Evolutionary conservation across 2,329 filamentous ascomycete species (phyloP).

Genomic region (Talaromyces sp.): DNA sequence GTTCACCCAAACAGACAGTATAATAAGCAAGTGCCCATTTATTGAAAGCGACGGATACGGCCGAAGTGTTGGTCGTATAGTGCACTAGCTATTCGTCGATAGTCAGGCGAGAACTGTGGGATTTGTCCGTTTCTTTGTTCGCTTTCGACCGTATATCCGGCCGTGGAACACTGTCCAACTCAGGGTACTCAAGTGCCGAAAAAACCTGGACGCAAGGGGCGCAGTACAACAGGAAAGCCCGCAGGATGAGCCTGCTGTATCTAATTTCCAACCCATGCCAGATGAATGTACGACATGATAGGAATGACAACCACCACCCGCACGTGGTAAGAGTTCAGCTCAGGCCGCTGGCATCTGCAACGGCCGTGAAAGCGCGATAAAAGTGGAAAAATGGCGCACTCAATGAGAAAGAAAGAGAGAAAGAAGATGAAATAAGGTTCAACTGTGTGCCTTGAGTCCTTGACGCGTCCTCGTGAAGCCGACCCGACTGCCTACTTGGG

Average conservation of each 20-base stretch:
- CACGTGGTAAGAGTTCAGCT: neutral
- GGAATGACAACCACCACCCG: neutral
- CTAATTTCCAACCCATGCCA: neutral
- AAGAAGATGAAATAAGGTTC: neutral
- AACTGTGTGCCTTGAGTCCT: neutral
- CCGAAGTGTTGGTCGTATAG: neutral
- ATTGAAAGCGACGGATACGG: neutral
- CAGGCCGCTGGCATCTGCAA: neutral
- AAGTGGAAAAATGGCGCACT: neutral
- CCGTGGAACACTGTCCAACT: neutral
- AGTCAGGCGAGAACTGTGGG: neutral
- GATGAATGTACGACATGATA: neutral
- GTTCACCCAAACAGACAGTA: neutral
- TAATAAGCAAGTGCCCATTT: neutral
- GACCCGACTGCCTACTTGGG: neutral
- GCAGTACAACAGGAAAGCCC: neutral
- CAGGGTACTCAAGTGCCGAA: neutral
- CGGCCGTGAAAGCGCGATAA: neutral
- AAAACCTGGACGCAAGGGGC: neutral
- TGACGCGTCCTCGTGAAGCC: neutral
- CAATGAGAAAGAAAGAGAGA: neutral
- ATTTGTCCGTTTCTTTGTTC: neutral
- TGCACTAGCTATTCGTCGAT: neutral
- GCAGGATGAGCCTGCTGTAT: neutral
- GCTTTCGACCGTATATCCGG: neutral